Evolutionary conservation across 225 moss, liverwort and hornwort genomes (phyloP).

Genomic region (Marchantia polymorpha): DNA sequence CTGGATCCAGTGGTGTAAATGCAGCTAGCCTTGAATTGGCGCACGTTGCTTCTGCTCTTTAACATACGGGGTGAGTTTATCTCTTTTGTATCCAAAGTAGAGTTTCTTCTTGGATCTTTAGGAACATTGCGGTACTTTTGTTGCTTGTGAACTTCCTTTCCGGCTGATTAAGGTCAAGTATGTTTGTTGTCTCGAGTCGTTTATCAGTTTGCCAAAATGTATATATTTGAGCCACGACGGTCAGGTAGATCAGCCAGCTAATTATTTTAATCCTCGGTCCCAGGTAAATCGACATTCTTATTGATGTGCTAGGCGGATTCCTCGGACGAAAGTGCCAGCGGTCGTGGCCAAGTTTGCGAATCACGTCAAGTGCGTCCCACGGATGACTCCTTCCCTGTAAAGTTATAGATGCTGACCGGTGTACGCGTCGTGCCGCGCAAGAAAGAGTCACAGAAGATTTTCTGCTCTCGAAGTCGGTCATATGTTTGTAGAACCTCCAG

Average conservation of each 20-base stretch:
- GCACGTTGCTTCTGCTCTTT: constrained; percentile 2
- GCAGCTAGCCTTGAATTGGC: constrained; percentile 12
- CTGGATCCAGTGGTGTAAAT: background rate
- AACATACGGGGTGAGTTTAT: constrained; percentile 10
- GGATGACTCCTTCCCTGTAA: background rate
- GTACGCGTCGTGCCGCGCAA: background rate
- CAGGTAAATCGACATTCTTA: background rate
- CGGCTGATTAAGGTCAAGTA: too few relatives aligned
- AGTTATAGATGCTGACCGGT: background rate
- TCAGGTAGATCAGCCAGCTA: too few relatives aligned
- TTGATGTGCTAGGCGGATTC: background rate
- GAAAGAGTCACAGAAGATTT: background rate
- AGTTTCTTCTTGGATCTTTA: background rate
- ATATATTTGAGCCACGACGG: too few relatives aligned
- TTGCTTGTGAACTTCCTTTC: background rate
- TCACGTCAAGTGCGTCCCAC: background rate
- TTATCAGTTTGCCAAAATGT: too few relatives aligned
- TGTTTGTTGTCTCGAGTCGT: too few relatives aligned
- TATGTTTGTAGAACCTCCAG: background rate
- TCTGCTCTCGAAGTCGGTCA: background rate
- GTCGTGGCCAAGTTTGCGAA: background rate
- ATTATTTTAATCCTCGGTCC: too few relatives aligned
- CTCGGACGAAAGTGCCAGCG: background rate
- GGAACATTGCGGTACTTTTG: background rate
- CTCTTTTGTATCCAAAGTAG: background rate